phyloP scores from a whole-genome alignment of 495 filamentous ascomycete species.

The Clohesyomyces aquaticus region DNA sequence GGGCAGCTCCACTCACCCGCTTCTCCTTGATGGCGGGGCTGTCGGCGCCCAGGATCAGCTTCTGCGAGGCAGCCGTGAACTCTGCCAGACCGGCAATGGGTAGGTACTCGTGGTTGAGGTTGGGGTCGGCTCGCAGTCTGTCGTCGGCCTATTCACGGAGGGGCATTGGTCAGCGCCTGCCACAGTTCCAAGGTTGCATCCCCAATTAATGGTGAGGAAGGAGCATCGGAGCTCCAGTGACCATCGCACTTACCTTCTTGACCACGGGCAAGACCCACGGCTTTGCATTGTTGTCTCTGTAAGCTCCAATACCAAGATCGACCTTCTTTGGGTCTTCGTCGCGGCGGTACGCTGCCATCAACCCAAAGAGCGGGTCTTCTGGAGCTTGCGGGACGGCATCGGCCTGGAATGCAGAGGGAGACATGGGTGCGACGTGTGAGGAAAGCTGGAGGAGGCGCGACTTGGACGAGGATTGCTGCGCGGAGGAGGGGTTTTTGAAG shows the following conservation, averaged over 20 bases:
- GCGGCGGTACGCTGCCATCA: slow-evolving; percentile 85
- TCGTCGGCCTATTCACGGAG: slow-evolving; percentile 75
- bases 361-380: slow-evolving; percentile 92
- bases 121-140: slow-evolving; percentile 80
- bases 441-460: slow-evolving; percentile 56
- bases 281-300: slow-evolving; percentile 92
- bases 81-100: slow-evolving; percentile 86
- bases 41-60: slow-evolving; percentile 79
- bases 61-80: slow-evolving; percentile 86
- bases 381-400: slow-evolving; percentile 86
- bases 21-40: slow-evolving; percentile 84
- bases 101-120: slow-evolving; percentile 96
- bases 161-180: slow-evolving; percentile 14
- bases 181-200: too few species aligned
- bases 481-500: slow-evolving; percentile 7
- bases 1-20: slow-evolving; percentile 57
- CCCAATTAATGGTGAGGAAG: slow-evolving; percentile 7
- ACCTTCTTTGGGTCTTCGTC: slow-evolving; percentile 87
- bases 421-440: slow-evolving; percentile 55
- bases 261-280: slow-evolving; percentile 98
- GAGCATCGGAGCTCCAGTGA: background rate
- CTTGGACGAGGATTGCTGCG: slow-evolving; percentile 4
- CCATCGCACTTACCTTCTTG: slow-evolving; percentile 69
- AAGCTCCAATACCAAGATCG: slow-evolving; percentile 95
- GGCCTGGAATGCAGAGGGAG: slow-evolving; percentile 68